Evolutionary conservation across 1,139 yeast species (phyloP).

Genomic region (Protomyces inouyei): DNA sequence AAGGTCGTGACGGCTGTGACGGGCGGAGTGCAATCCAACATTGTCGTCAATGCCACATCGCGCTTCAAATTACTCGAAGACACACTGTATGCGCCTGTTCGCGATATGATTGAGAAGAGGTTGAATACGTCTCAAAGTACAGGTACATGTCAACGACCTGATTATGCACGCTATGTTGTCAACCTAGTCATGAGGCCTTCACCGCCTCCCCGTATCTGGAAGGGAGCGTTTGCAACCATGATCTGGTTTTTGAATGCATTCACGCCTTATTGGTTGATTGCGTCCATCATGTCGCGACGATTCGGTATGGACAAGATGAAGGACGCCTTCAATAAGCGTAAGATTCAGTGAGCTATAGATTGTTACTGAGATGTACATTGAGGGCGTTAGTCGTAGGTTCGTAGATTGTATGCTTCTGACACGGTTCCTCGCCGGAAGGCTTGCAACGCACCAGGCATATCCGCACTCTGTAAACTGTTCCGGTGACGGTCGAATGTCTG

Average conservation of each 20-base stretch:
- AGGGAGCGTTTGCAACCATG: slow-evolving; percentile 15
- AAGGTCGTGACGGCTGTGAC: slow-evolving; percentile 66
- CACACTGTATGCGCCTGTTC: slow-evolving; percentile 10
- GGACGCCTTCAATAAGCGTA: neutral
- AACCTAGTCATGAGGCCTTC: neutral
- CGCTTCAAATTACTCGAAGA: slow-evolving; percentile 11
- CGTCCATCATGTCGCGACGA: slow-evolving; percentile 11
- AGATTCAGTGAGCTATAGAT: neutral
- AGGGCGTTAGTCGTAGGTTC: too few relatives aligned
- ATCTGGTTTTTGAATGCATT: slow-evolving; percentile 13
- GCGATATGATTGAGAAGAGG: slow-evolving; percentile 2
- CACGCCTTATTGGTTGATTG: slow-evolving; percentile 23
- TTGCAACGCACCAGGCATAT: too few relatives aligned
- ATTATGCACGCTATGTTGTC: slow-evolving; percentile 19
- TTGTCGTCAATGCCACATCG: slow-evolving; percentile 45
- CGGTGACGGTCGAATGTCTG: too few relatives aligned
- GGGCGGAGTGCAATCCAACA: slow-evolving; percentile 61
- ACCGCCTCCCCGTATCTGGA: slow-evolving; percentile 20
- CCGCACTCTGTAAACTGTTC: too few relatives aligned
- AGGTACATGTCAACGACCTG: slow-evolving; percentile 10
- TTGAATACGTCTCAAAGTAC: slow-evolving; percentile 15
- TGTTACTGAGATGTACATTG: too few relatives aligned
- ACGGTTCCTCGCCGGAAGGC: too few relatives aligned
- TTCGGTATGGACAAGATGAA: slow-evolving; percentile 13
- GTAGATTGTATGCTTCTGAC: too few relatives aligned